A percentile compares a stretch with the other conserved stretches of the same genome.
phyloP scores from a whole-genome alignment of 106 monocot genomes.

The Acorus calamus region DNA sequence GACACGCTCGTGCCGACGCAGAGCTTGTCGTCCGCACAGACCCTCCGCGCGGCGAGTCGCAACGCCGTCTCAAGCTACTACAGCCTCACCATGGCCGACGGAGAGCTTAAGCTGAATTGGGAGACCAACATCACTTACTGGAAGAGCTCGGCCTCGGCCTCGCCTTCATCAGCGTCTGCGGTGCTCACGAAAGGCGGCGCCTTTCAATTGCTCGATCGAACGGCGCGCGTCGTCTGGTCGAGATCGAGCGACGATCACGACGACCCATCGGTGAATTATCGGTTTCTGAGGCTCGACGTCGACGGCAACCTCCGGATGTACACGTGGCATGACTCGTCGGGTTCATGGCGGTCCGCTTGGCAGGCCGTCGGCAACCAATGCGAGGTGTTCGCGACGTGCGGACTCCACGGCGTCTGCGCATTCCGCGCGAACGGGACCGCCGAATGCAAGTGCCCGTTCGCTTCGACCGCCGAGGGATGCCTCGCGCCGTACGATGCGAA shows the following conservation, averaged over 20 bases:
- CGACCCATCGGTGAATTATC: conserved; percentile 7
- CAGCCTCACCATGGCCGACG: conserved; percentile 1
- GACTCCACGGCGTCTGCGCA: conserved; percentile 9
- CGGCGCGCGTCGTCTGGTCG: conserved; percentile 6
- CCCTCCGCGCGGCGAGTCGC: conserved; percentile 13
- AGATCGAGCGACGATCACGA: conserved; percentile 12
- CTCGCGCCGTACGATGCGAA: conserved; percentile 6
- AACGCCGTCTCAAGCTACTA: conserved; percentile 18
- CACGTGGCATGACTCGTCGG: conserved; percentile 4
- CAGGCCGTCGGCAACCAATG: conserved; percentile 25
- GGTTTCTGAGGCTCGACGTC: conserved; percentile 14
- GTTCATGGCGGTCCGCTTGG: conserved; percentile 13
- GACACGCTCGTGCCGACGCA: conserved; percentile 23
- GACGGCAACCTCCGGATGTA: conserved; percentile 27
- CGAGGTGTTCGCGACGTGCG: conserved; percentile 22
- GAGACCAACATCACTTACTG: conserved; percentile 24
- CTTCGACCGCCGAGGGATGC: not conserved
- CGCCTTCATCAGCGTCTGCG: not conserved
- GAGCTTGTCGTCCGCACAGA: conserved; percentile 1
- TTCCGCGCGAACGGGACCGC: not conserved
- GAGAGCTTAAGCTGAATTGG: conserved; percentile 11
- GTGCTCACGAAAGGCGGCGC: conserved; percentile 7
- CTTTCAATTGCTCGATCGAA: conserved; percentile 9
- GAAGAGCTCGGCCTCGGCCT: not conserved
- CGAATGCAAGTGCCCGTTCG: conserved; percentile 14